Evolutionary conservation across 768 basidiomycete genomes (phyloP).

Genomic region (Pholiota conissans): DNA sequence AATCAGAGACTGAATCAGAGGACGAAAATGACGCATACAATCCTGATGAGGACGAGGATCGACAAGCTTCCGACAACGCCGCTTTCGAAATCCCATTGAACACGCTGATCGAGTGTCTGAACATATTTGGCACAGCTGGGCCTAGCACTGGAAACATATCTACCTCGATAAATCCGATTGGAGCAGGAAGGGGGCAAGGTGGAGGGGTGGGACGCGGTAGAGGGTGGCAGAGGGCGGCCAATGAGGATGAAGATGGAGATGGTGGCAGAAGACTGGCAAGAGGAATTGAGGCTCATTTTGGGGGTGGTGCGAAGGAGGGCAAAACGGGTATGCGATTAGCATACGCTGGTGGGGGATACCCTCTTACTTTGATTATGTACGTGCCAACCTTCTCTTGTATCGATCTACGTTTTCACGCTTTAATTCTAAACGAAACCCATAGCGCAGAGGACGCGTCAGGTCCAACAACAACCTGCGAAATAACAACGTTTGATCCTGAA

Average conservation of each 20-base stretch:
- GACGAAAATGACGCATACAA: constrained; percentile 16
- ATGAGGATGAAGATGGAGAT: constrained; percentile 36
- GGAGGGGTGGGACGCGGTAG: constrained; percentile 7
- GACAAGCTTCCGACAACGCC: constrained; percentile 31
- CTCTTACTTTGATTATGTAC: constrained; percentile 78
- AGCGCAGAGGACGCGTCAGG: constrained; percentile 80
- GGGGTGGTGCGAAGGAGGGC: constrained; percentile 20
- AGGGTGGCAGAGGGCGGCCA: constrained; percentile 38
- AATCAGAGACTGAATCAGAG: constrained; percentile 23
- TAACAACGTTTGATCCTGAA: constrained; percentile 84
- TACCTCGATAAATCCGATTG: not conserved
- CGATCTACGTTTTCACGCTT: not conserved
- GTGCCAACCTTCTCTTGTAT: constrained; percentile 24
- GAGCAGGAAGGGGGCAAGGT: constrained; percentile 2
- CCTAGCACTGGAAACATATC: constrained; percentile 30
- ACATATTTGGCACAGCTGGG: constrained; percentile 87
- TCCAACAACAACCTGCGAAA: constrained; percentile 85
- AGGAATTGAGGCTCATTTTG: constrained; percentile 57
- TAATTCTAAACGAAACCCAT: not conserved
- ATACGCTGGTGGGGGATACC: constrained; percentile 77
- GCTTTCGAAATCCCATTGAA: constrained; percentile 84
- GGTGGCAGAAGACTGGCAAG: constrained; percentile 27
- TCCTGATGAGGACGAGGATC: constrained; percentile 19
- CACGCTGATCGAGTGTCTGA: constrained; percentile 86
- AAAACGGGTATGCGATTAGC: constrained; percentile 83